Conservation (phyloP, 176 grass and related monocot species). For the Aegilops umbellulata region DNA sequence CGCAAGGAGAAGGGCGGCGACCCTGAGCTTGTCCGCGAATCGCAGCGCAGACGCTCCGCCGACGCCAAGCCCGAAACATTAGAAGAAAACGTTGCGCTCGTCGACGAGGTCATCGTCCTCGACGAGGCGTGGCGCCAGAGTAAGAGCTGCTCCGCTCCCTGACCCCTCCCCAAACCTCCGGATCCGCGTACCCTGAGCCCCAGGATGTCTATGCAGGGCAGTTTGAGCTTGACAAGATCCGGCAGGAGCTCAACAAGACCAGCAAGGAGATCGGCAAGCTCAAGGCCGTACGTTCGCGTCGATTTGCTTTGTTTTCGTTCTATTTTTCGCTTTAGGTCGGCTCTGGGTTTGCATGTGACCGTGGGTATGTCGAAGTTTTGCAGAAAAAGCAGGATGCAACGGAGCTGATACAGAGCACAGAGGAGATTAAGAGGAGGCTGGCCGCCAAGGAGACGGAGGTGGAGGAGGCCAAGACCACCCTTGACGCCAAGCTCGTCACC, state of each 20-base stretch:
- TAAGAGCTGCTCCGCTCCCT: constrained; percentile 3
- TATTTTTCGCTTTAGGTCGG: not conserved
- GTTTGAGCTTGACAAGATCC: constrained; percentile 71
- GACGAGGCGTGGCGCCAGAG: constrained; percentile 81
- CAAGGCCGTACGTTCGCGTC: constrained; percentile 50
- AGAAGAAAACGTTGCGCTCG: constrained; percentile 40
- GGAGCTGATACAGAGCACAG: constrained; percentile 73
- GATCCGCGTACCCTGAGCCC: not conserved
- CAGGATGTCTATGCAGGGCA: constrained; percentile 39
- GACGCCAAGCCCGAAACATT: not conserved
- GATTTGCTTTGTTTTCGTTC: not conserved
- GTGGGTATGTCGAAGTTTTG: not conserved
- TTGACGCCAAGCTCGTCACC: constrained; percentile 57
- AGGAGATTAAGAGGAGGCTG: constrained; percentile 68
- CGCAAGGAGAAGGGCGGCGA: constrained; percentile 71
- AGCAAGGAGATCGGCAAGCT: constrained; percentile 87
- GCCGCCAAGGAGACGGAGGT: constrained; percentile 75
- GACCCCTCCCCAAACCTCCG: not conserved
- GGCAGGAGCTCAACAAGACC: constrained; percentile 79
- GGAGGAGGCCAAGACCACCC: constrained; percentile 77
- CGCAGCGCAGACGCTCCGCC: constrained; percentile 60
- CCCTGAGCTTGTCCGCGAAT: constrained; percentile 68
- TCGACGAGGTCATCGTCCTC: constrained; percentile 82
- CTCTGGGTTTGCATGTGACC: not conserved
- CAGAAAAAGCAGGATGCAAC: constrained; percentile 59